phyloP scores from a whole-genome alignment of 495 filamentous ascomycete genomes.

The Aspergillus carlsbadensis region DNA sequence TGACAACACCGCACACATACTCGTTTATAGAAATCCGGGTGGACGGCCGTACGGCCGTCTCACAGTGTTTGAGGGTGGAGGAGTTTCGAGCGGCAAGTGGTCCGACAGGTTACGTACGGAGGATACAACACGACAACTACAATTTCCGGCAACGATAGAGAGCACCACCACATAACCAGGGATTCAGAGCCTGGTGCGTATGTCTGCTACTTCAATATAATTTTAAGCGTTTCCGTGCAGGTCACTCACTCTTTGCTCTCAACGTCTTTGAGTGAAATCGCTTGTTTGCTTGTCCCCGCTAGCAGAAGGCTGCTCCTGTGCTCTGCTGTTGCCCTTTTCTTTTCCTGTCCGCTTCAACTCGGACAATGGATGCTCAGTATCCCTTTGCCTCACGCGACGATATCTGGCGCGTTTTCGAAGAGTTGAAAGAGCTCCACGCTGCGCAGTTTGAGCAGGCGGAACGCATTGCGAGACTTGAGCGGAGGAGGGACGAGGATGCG shows the following conservation, averaged over 20 bases:
- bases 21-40: constrained; percentile 31
- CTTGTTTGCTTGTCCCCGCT: constrained; percentile 2
- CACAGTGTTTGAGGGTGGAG: constrained; percentile 40
- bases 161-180: not conserved
- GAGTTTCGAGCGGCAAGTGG: constrained; percentile 21
- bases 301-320: constrained; percentile 10
- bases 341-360: constrained; percentile 5
- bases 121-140: no score
- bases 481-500: constrained; percentile 78
- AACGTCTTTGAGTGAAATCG: constrained; percentile 6
- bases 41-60: constrained; percentile 51
- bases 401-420: constrained; percentile 82
- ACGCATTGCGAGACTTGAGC: constrained; percentile 73
- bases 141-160: no score
- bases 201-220: not conserved
- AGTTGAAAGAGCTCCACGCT: constrained; percentile 78
- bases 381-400: constrained; percentile 70
- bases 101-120: not conserved
- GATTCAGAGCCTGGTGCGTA: constrained; percentile 2
- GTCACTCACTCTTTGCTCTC: not conserved
- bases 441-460: constrained; percentile 80
- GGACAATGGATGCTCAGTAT: constrained; percentile 64
- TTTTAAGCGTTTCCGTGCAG: not conserved
- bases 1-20: constrained; percentile 15
- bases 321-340: constrained; percentile 9